These are phyloP conservation scores for Pseudogymnoascus sp. DNA, from an alignment of 2,329 filamentous ascomycete species.

Conservation along the genomic window DNA sequence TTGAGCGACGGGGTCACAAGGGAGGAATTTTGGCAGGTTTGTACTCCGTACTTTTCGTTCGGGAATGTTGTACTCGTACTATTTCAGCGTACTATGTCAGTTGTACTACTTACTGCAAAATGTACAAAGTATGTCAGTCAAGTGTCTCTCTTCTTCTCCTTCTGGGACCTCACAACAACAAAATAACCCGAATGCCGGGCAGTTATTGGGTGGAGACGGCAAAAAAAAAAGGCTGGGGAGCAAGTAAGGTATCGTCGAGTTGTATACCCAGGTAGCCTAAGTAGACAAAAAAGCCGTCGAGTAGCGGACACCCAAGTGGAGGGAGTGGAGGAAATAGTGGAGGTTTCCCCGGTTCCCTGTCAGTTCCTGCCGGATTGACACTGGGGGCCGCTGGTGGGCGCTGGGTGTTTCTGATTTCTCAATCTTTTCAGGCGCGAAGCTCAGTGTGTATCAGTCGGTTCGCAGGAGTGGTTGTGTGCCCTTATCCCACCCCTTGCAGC, in stretches of 20 bases:
- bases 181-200: neutral
- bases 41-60: constrained; percentile 1
- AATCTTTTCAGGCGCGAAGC: neutral
- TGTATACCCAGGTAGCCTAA: neutral
- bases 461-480: neutral
- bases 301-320: constrained; percentile 1
- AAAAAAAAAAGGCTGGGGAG: neutral
- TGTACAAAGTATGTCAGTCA: neutral
- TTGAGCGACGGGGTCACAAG: constrained; percentile 2
- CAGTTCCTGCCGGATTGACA: neutral
- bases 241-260: neutral
- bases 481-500: neutral
- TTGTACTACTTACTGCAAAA: neutral
- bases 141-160: constrained; percentile 2
- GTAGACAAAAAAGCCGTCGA: constrained; percentile 1
- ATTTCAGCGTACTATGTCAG: neutral
- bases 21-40: constrained; percentile 1
- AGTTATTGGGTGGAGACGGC: neutral
- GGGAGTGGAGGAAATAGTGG: constrained; percentile 1
- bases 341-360: neutral
- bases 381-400: neutral
- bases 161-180: neutral
- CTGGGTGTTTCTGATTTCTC: neutral
- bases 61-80: constrained; percentile 4
- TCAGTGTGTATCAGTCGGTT: neutral